Conservation (phyloP, 306 rosid species). For the Ziziphus jujuba region DNA sequence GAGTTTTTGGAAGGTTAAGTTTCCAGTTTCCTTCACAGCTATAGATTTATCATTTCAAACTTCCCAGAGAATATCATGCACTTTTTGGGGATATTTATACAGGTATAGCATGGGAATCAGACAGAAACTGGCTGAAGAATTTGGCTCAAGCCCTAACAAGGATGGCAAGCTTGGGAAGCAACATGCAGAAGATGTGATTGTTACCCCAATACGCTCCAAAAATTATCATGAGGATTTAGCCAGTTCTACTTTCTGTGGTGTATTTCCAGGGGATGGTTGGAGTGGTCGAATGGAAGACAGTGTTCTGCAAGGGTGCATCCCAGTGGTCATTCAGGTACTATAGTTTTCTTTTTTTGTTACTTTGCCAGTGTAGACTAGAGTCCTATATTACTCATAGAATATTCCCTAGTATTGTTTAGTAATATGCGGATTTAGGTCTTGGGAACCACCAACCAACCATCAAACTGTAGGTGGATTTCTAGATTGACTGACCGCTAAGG, state of each 20-base stretch:
- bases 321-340: constrained; percentile 81
- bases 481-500: too few relatives aligned
- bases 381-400: too few relatives aligned
- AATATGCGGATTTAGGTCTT: not conserved
- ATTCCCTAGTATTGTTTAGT: too few relatives aligned
- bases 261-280: constrained; percentile 94
- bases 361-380: not conserved
- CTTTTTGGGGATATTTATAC: constrained; percentile 22
- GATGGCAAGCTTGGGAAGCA: constrained; percentile 81
- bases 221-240: constrained; percentile 69
- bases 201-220: constrained; percentile 62
- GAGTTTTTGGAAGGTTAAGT: not conserved
- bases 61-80: constrained; percentile 16
- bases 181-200: constrained; percentile 67
- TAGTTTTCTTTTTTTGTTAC: constrained; percentile 1
- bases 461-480: too few relatives aligned
- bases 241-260: constrained; percentile 79
- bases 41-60: not conserved
- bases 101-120: constrained; percentile 97
- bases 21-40: not conserved
- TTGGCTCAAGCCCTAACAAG: constrained; percentile 78
- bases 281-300: constrained; percentile 96
- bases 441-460: not conserved
- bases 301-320: constrained; percentile 91
- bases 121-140: constrained; percentile 81